These are phyloP conservation scores for Crithidia bombi DNA, from an alignment of 208 protist species.

Conservation along the genomic window DNA sequence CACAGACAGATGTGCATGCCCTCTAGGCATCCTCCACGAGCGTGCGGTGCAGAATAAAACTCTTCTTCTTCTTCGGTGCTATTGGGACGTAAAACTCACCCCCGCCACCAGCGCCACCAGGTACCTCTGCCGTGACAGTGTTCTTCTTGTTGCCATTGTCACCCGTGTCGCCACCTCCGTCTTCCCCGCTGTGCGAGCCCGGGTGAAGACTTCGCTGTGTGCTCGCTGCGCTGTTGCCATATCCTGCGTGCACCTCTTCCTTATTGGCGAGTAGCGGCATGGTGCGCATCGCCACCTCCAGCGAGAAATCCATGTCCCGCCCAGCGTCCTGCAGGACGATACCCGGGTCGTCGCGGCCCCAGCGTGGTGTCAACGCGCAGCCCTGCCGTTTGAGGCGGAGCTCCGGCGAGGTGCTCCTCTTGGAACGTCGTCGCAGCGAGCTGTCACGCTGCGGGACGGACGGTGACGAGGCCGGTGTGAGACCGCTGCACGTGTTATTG, in stretches of 20 bases:
- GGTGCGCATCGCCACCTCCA: slow-evolving; percentile 23
- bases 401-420: not conserved
- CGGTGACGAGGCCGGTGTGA: not conserved
- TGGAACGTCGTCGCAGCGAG: not conserved
- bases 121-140: not conserved
- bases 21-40: not conserved
- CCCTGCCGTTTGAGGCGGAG: not conserved
- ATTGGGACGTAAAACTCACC: slow-evolving; percentile 20
- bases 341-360: slow-evolving; percentile 24
- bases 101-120: not conserved
- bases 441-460: not conserved
- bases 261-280: slow-evolving; percentile 25
- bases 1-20: not conserved
- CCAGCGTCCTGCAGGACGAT: slow-evolving; percentile 16
- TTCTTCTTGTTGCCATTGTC: not conserved
- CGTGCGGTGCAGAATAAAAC: slow-evolving; percentile 12
- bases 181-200: not conserved
- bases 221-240: not conserved
- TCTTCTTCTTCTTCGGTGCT: slow-evolving; percentile 21
- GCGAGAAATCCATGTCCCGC: slow-evolving; percentile 30
- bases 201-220: not conserved
- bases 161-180: not conserved
- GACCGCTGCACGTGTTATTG: not conserved
- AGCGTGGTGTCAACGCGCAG: slow-evolving; percentile 2
- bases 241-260: slow-evolving; percentile 11